Base-by-base conservation (phyloP, 2,329 filamentous ascomycete species). In the Podosphaera xanthii region DNA sequence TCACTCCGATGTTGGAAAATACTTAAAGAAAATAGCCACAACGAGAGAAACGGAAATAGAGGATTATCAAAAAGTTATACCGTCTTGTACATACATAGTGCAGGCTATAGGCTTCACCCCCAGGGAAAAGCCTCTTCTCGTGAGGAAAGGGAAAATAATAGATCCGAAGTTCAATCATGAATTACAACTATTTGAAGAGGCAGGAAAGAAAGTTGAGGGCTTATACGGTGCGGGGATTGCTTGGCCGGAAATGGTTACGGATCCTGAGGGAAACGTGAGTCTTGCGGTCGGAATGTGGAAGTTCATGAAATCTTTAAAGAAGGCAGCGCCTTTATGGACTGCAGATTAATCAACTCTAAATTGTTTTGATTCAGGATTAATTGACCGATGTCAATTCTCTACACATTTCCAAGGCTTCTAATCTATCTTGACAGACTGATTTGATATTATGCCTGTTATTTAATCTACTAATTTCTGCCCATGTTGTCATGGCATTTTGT, bases 171-270 rank as follows among this genome's bases (percentile, higher is more conserved):
- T 69, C 59, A 67, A 74, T 61, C 62, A 71, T 53, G 58, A 64
- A 34, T 71, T 69, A 0, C 75, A 76, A 3, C 69, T 67, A 0
- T 80, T 82, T 64, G 69, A 72, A 42, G 65, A 68, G 14, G 68
- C 66, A 2, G 70, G 71, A 2, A 62, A 69, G 36, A 69, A 68
- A 34, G 67, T 82, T 30, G 75, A 73, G 1, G 78, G 78, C 0
- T 64, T 83, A 22, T 80, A 76, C 65, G 81, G 78, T 2, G 80
- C 79, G 0, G 81, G 81, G 0, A 83, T 84, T 63, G 80, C 80
- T 0, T 84, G 77, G 64, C 81, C 81, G 0, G 78, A 83, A 65
- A 71, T 73, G 33, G 79, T 82, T 4, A 74, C 74, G 7, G 81
- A 83, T 70, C 80, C 79, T 0, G 70, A 75, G 48, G 79, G 80